Percentiles rank a stretch among this genome's conserved stretches.
Evolutionary conservation across 2,329 filamentous ascomycete species (phyloP).

Genomic region (Microdochium trichocladiopsis): DNA sequence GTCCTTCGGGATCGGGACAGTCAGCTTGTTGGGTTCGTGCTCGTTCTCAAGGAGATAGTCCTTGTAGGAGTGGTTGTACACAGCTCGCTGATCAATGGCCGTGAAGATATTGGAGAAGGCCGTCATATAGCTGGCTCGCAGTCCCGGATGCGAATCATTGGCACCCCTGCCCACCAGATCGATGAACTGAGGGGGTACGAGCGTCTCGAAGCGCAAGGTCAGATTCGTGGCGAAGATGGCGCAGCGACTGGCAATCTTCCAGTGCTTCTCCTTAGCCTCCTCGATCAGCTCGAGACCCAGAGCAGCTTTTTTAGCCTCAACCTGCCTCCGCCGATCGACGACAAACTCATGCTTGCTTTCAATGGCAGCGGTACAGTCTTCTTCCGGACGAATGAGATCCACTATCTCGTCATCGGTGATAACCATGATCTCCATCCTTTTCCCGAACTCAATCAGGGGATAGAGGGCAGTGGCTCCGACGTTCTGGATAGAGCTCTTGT

Average conservation of each 20-base stretch:
- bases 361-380: slow-evolving; percentile 57
- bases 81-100: slow-evolving; percentile 78
- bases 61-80: slow-evolving; percentile 79
- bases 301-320: slow-evolving; percentile 77
- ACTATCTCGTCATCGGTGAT: slow-evolving; percentile 68
- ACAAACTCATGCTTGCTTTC: slow-evolving; percentile 66
- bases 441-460: slow-evolving; percentile 85
- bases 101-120: slow-evolving; percentile 72
- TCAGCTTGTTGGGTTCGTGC: slow-evolving; percentile 67
- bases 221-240: slow-evolving; percentile 87
- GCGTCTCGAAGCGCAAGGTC: slow-evolving; percentile 82
- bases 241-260: slow-evolving; percentile 90
- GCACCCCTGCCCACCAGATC: slow-evolving; percentile 76
- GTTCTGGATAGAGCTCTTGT: slow-evolving; percentile 91
- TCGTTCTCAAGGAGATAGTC: slow-evolving; percentile 82
- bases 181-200: slow-evolving; percentile 76
- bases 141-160: slow-evolving; percentile 82
- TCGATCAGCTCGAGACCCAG: slow-evolving; percentile 77
- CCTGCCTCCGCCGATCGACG: slow-evolving; percentile 62
- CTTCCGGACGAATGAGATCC: slow-evolving; percentile 61
- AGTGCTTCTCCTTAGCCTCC: slow-evolving; percentile 74
- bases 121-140: slow-evolving; percentile 74
- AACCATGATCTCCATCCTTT: slow-evolving; percentile 78
- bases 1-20: slow-evolving; percentile 65
- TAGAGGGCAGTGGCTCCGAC: slow-evolving; percentile 77